Evolutionary conservation across 1,284 basidiomycete species (phyloP).

Genomic region (Heterobasidion occidentale): DNA sequence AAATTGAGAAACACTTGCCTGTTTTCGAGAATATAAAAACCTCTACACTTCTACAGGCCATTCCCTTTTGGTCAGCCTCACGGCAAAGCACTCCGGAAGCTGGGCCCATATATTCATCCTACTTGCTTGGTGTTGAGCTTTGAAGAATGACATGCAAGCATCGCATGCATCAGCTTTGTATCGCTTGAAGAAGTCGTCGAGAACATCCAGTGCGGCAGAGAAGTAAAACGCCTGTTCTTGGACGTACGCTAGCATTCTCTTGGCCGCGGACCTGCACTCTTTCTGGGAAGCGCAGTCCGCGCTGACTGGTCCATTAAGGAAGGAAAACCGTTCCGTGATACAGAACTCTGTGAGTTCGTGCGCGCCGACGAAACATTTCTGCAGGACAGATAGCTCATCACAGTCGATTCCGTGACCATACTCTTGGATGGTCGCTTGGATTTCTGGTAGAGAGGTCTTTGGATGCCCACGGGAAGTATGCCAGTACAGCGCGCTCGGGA

Average conservation of each 20-base stretch:
- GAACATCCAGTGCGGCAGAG: not conserved
- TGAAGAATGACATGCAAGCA: not conserved
- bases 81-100: not conserved
- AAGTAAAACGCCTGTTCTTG: not conserved
- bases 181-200: not conserved
- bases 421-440: not conserved
- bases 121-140: not conserved
- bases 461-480: constrained; percentile 1
- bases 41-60: not conserved
- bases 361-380: not conserved
- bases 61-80: not conserved
- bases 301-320: not conserved
- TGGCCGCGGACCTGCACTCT: not conserved
- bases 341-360: not conserved
- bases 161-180: not conserved
- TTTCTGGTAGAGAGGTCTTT: not conserved
- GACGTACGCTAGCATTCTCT: not conserved
- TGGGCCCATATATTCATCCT: not conserved
- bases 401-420: not conserved
- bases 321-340: not conserved
- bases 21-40: no score
- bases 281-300: not conserved
- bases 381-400: not conserved
- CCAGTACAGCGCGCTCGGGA: constrained; percentile 8
- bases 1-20: no score